These are phyloP conservation scores for Centrapalus pauciflorus DNA, from an alignment of 129 eudicot genomes.

Conservation along the genomic window DNA sequence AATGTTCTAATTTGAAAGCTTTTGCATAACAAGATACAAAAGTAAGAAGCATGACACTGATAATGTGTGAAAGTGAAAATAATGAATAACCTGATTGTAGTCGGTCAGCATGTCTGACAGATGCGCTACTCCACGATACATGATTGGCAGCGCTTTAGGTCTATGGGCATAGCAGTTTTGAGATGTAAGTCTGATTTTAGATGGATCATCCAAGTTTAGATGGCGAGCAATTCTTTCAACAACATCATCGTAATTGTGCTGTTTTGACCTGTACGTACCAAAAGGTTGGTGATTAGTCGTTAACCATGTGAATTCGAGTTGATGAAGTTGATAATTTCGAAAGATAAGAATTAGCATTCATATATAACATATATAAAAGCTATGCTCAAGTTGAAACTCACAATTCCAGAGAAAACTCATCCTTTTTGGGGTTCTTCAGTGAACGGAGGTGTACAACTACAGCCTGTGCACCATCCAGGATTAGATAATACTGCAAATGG, in stretches of 20 bases:
- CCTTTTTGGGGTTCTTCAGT: conserved; percentile 74
- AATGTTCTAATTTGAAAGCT: background rate
- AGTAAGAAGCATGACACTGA: background rate
- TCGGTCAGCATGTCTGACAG: conserved; percentile 74
- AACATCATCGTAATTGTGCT: conserved; percentile 66
- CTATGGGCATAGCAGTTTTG: conserved; percentile 83
- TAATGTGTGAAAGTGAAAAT: background rate
- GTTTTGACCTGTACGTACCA: conserved; percentile 63
- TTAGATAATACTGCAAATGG: conserved; percentile 5
- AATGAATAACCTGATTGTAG: conserved; percentile 60
- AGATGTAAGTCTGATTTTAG: conserved; percentile 79
- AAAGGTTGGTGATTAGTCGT: background rate
- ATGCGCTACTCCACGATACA: conserved; percentile 63
- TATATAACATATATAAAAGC: background rate
- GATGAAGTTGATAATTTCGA: too few species aligned
- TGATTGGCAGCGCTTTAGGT: conserved; percentile 82
- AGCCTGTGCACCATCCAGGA: conserved; percentile 32
- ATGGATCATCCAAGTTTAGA: conserved; percentile 61
- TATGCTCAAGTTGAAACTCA: conserved; percentile 24
- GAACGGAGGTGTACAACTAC: conserved; percentile 73
- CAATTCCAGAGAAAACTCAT: conserved; percentile 69
- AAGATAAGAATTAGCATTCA: too few species aligned
- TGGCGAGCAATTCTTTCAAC: conserved; percentile 65
- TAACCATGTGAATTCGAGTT: too few species aligned
- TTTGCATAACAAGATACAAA: background rate